Conservation (phyloP, 2,329 filamentous ascomycete genomes). For the Chalaropsis ovoidea region DNA sequence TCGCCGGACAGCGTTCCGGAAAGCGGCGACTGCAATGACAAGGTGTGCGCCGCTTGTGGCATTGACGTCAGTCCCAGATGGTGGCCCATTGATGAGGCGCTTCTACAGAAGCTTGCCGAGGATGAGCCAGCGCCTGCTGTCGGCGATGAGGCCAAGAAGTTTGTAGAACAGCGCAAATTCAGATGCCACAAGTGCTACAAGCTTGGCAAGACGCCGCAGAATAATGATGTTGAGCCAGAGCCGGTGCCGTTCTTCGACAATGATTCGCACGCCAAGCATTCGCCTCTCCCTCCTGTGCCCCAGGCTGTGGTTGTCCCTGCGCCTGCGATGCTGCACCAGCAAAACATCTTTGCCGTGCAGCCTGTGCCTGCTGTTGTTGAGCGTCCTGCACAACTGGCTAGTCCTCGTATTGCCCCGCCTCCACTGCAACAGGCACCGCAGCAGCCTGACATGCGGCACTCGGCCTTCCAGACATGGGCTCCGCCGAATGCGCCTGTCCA, state of each 20-base stretch:
- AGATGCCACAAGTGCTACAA: slow-evolving; percentile 70
- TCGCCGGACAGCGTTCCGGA: slow-evolving; percentile 29
- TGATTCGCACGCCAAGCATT: slow-evolving; percentile 10
- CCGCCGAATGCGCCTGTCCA: slow-evolving; percentile 17
- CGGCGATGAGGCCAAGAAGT: slow-evolving; percentile 49
- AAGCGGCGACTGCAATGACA: slow-evolving; percentile 38
- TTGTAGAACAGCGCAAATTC: slow-evolving; percentile 50
- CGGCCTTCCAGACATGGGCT: slow-evolving; percentile 19
- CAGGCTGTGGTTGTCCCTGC: slow-evolving; percentile 4
- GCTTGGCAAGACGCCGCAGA: slow-evolving; percentile 38
- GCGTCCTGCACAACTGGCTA: slow-evolving; percentile 27
- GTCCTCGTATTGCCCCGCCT: slow-evolving; percentile 16
- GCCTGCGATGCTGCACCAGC: slow-evolving; percentile 18
- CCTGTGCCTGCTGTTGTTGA: slow-evolving; percentile 25
- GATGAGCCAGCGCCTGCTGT: slow-evolving; percentile 37
- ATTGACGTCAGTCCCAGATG: slow-evolving; percentile 65
- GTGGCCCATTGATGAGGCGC: slow-evolving; percentile 50
- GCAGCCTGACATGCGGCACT: slow-evolving; percentile 11
- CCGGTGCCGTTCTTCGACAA: slow-evolving; percentile 24
- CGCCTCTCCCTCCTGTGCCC: neutral
- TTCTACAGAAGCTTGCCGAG: slow-evolving; percentile 44
- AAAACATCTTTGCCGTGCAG: neutral
- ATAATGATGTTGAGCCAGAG: slow-evolving; percentile 28
- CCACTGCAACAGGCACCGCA: slow-evolving; percentile 12
- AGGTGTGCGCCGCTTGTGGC: slow-evolving; percentile 53